Evolutionary conservation across 345 rosid genomes (phyloP), one percentile per base, ranked within the genome.

Genomic region (Brassica nigra): DNA sequence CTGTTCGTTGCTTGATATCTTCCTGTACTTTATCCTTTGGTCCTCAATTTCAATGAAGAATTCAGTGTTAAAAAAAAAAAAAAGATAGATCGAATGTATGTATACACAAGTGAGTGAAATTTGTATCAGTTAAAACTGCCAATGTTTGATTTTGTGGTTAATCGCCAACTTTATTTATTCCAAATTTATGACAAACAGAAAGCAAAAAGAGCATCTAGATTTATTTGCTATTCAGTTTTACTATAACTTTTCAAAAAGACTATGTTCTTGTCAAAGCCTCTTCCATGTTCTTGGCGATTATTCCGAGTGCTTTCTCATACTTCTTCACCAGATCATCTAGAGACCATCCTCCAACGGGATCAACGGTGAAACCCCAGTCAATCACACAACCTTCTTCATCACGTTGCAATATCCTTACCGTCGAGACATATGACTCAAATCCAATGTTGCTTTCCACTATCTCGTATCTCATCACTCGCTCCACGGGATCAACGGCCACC

Each of bases 361-460:
- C 87, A 57, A 88, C 87, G 4, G 64, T 23, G 68, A 88, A 86
- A 15, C 75, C 68, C 95, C 98, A 88, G 70, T 88, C 88, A n/a
- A 94, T 79, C 81, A 68, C 72, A 10, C 89, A 93, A 12, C 91
- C 92, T 67, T 66, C 84, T 10, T 58, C 62, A 1, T 12, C 80
- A 7, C 2, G 44, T 14, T 85, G 84, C 28, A 62, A 61, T 42
- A 90, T 70, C 85, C 74, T 80, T 47, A 91, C 71, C 67, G 85
- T 89, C 3, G 90, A 83, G 10, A 84, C 86, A 31, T 92, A 89
- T 0, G 89, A 84, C 63, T 83, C 39, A 54, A 91, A 87, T 67
- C 94, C 91, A 6, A 89, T 82, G 70, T 86, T 91, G 76, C 78
- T 71, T 39, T 89, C 92, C 36, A 88, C 70, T 0, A 90, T 86